Evolutionary conservation across 78 protist species (phyloP), one percentile per base, ranked within the genome.

Genomic region (Dictyostelium capitatum): DNA sequence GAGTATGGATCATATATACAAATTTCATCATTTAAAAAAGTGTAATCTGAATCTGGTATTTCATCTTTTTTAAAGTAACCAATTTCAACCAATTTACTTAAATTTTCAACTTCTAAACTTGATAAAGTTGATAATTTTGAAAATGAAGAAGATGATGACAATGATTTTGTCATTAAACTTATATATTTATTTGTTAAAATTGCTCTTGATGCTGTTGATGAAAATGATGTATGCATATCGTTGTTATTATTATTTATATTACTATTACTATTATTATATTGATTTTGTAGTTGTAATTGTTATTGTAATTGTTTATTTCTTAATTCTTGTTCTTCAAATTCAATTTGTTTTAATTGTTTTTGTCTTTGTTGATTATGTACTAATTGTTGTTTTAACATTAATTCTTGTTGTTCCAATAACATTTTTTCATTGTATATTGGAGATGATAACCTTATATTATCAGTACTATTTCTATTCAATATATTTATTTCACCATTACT

Each of bases 1-100:
- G 83, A 46, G 56, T 30, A 79, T 37, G 83, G 83, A 9, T 79
- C 83, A 54, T 79, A 79, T 23, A 56, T 79, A 79, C 83, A 79
- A 8, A 79, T 28, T 47, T 79, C 47, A 54, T 73, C 79, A 15
- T 30, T 43, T 8, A 73, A 20, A 3, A 73, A 73, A 3, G 79
- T 43, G n/a, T 43, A n/a, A 17, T 73, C 53, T 20, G 17, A 43
- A 17, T 73, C 59, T 14, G 79, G 56, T 12, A 73, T 73, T 47
- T 43, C 43, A 20, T 73, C 59, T 73, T 37, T 51, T 4, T n/a
- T 6, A 23, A n/a, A 73, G 20, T n/a, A 25, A 4, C 83, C 83
- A 23, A 54, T 37, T 17, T 23, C 47, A 54, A 54, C 56, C 25
- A 79, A 23, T 54, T 54, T 30, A 20, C 50, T 54, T 19, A 56